Base-by-base conservation (phyloP, 805 yeast species). In the Metschnikowia picachoensis region DNA sequence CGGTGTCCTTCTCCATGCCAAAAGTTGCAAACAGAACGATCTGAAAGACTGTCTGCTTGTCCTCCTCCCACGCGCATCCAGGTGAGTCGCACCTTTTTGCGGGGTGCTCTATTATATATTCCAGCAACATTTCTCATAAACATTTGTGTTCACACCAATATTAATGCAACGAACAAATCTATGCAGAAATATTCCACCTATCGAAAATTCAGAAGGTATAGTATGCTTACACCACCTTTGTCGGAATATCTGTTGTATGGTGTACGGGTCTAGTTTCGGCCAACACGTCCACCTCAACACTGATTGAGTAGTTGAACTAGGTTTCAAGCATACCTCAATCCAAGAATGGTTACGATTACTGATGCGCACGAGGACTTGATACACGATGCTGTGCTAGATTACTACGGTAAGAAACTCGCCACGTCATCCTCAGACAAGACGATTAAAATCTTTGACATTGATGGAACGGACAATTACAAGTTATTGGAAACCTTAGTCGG, bases 381-480 rank as follows among this genome's bases (percentile, higher is more conserved):
- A 60, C 99, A 94, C 67, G 99, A 94, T 63, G 99, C 98, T 14
- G 96, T 88, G 44, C 78, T 94, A 60, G 99, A 94, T 66, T 94
- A 92, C 74, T 94, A 94, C 64, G 99, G 99, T 27, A 90, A 89
- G 65, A 78, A 96, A 54, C 75, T 94, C 49, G 99, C 99, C 46
- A 56, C 59, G 35, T 46, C 55, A 29, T 50, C 55, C 15, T 52
- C 56, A 28, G 59, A 56, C 45, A 53, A 54, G 34, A 50, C 58
- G 17, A 53, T 56, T 52, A 51, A 52, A 42, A 52, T 56, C 48
- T 56, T 56, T 40, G 59, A 56, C 34, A 46, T 56, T n/a, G 59
- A 56, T 27, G 59, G 58, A 37, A 48, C 56, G 16, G 59, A 56
- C 42, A 52, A 49, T 46, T 50, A 53, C 51, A 46, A 78, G 61